A percentile compares a stretch with the other conserved stretches of the same genome.
Evolutionary conservation across 441 rosid species (phyloP).

Genomic region (Capsella rubella): DNA sequence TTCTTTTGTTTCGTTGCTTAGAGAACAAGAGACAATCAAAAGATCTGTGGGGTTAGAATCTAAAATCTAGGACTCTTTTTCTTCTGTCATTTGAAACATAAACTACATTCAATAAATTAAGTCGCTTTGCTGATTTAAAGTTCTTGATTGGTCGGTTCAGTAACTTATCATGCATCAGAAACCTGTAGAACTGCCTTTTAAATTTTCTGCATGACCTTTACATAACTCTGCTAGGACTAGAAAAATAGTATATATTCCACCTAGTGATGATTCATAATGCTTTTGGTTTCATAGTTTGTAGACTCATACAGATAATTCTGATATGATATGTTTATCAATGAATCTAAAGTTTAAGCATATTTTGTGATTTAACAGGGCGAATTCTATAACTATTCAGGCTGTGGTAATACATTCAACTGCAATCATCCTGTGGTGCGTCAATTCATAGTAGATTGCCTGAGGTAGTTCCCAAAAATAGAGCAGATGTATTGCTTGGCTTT

Average conservation of each 20-base stretch:
- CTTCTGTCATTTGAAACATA: background rate
- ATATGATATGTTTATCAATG: constrained; percentile 10
- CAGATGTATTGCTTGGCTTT: background rate
- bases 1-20: constrained; percentile 22
- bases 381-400: constrained; percentile 97
- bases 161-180: constrained; percentile 33
- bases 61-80: constrained; percentile 1
- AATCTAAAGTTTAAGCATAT: constrained; percentile 24
- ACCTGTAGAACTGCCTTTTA: constrained; percentile 13
- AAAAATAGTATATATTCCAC: background rate
- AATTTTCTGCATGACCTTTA: constrained; percentile 17
- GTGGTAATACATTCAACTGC: constrained; percentile 98
- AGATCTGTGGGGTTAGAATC: background rate
- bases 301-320: constrained; percentile 3
- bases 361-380: constrained; percentile 73
- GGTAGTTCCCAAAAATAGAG: constrained; percentile 52
- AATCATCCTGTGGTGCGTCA: constrained; percentile 98
- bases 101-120: constrained; percentile 7
- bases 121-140: constrained; percentile 1
- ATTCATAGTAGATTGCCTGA: constrained; percentile 85
- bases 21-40: constrained; percentile 16
- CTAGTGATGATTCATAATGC: background rate
- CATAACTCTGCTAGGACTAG: constrained; percentile 5
- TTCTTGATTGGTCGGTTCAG: constrained; percentile 5
- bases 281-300: constrained; percentile 24